These are phyloP conservation scores for Nevesoporus exiguus DNA, from an alignment of 768 basidiomycete species.

Conservation along the genomic window DNA sequence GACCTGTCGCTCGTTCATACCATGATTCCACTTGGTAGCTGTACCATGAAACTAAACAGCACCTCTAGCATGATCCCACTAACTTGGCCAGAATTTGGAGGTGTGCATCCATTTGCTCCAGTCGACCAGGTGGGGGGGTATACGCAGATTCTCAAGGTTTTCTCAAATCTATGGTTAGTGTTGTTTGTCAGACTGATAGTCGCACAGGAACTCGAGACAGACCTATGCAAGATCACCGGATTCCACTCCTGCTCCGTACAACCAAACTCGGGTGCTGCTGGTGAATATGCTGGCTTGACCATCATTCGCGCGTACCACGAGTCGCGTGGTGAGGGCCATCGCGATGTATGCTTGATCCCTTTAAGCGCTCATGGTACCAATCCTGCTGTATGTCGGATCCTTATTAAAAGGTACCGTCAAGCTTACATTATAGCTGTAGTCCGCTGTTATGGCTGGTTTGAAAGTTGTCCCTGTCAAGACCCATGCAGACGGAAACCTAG, in stretches of 20 bases:
- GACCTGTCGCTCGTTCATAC: conserved; percentile 93
- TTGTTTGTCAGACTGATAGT: conserved; percentile 7
- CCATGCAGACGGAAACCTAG: conserved; percentile 80
- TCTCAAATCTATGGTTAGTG: not conserved
- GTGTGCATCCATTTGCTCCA: conserved; percentile 92
- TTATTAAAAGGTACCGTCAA: not conserved
- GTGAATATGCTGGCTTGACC: conserved; percentile 94
- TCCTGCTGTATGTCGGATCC: conserved; percentile 70
- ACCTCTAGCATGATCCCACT: conserved; percentile 97
- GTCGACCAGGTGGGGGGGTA: conserved; percentile 89
- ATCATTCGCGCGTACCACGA: conserved; percentile 95
- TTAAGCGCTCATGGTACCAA: conserved; percentile 98
- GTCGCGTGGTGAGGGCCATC: conserved; percentile 77
- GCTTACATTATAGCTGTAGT: conserved; percentile 45
- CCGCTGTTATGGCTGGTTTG: conserved; percentile 94
- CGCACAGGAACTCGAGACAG: conserved; percentile 80
- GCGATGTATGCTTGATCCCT: conserved; percentile 92
- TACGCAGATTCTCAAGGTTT: conserved; percentile 69
- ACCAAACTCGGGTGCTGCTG: conserved; percentile 97
- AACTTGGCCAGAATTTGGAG: conserved; percentile 89
- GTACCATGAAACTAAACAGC: conserved; percentile 98
- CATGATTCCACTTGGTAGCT: conserved; percentile 95
- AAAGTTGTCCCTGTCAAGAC: conserved; percentile 97
- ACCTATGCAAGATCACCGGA: conserved; percentile 94
- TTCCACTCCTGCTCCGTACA: conserved; percentile 95